Conservation (phyloP, 2,329 filamentous ascomycete genomes). For the Trichoderma pleuroti region DNA sequence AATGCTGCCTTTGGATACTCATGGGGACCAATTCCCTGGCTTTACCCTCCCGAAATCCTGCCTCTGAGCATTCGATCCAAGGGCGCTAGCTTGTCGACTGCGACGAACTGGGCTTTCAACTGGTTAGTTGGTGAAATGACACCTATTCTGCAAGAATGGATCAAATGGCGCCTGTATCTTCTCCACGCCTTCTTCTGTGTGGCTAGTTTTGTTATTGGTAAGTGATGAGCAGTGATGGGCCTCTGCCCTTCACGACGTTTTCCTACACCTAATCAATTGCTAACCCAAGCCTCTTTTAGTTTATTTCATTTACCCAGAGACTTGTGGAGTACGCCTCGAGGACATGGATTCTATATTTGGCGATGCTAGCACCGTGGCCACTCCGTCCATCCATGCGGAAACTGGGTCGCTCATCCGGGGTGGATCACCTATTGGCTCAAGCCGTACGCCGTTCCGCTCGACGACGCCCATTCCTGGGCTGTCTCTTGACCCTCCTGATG, state of each 20-base stretch:
- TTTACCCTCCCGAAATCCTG: slow-evolving; percentile 97
- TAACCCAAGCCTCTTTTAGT: slow-evolving; percentile 50
- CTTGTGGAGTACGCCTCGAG: slow-evolving; percentile 88
- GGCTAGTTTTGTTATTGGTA: slow-evolving; percentile 92
- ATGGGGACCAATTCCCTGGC: slow-evolving; percentile 97
- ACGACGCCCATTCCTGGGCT: slow-evolving; percentile 74
- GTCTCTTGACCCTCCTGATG: slow-evolving; percentile 70
- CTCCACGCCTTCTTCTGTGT: slow-evolving; percentile 97
- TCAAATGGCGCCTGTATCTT: slow-evolving; percentile 90
- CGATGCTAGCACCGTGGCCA: slow-evolving; percentile 82
- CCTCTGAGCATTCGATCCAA: slow-evolving; percentile 95
- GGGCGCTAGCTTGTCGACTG: slow-evolving; percentile 92
- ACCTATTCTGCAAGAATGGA: slow-evolving; percentile 84
- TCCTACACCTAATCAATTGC: not conserved
- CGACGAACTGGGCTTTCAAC: slow-evolving; percentile 97
- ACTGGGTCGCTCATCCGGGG: slow-evolving; percentile 75
- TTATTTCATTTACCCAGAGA: slow-evolving; percentile 97
- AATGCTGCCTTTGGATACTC: slow-evolving; percentile 93
- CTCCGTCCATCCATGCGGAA: slow-evolving; percentile 70
- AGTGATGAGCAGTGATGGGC: slow-evolving; percentile 39
- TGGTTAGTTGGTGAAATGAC: slow-evolving; percentile 96
- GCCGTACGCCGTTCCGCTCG: slow-evolving; percentile 49
- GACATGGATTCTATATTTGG: slow-evolving; percentile 96
- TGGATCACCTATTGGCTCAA: slow-evolving; percentile 70
- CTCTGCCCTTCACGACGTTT: not conserved